These are phyloP conservation scores for Delonix regia DNA, from an alignment of 306 rosid species.

Conservation along the genomic window DNA sequence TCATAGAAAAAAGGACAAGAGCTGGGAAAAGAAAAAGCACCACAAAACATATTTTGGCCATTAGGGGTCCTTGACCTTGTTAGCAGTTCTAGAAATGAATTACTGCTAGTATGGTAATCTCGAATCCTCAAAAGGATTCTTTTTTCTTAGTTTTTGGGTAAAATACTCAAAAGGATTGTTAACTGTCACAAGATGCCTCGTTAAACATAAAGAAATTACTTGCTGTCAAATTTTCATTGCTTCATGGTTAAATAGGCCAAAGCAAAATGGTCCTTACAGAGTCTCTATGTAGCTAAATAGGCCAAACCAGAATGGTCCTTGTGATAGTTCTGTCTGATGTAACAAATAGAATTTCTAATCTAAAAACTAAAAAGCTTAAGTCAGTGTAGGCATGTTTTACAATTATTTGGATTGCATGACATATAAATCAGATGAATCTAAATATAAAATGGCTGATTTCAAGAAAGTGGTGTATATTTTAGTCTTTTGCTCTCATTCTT, in stretches of 20 bases:
- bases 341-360: slow-evolving; percentile 3
- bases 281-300: slow-evolving; percentile 2
- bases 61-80: neutral
- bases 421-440: neutral
- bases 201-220: slow-evolving; percentile 18
- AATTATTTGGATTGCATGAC: neutral
- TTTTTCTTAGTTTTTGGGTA: no score
- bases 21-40: neutral
- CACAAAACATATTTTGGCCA: neutral
- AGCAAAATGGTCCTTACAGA: neutral
- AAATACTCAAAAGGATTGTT: neutral
- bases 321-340: neutral
- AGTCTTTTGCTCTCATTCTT: slow-evolving; percentile 7
- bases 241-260: slow-evolving; percentile 14
- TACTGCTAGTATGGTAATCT: neutral
- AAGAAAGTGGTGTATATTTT: neutral
- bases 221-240: slow-evolving; percentile 2
- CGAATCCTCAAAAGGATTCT: neutral
- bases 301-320: neutral
- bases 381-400: neutral
- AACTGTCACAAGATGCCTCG: slow-evolving; percentile 15
- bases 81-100: neutral
- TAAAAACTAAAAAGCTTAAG: neutral
- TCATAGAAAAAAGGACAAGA: neutral
- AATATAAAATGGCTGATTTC: neutral